Evolutionary conservation across 129 eudicot species (phyloP), one percentile per base, ranked within the genome.

Genomic region (Scalesia atractyloides): DNA sequence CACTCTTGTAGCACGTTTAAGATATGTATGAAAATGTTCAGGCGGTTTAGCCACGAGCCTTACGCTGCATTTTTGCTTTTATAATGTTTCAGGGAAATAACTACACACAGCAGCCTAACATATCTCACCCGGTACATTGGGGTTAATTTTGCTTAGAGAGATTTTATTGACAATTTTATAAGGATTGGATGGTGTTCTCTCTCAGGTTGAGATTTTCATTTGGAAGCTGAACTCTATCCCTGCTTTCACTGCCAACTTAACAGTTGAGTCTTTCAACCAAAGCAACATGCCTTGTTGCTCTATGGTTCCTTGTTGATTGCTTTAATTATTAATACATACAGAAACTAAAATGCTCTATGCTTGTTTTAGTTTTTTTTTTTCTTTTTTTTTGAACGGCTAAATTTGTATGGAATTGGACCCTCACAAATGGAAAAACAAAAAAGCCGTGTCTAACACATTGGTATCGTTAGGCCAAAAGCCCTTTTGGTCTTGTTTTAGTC

Each of bases 181-280:
- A 33, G 20, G 16, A 59, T 14, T 59, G 65, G 7, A 34, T 62
- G 47, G 47, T 30, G n/a, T n/a, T n/a, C n/a, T 64, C 64, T 82
- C 77, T 34, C 84, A 93, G 96, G 92, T 93, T 52, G 98, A 87
- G 68, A 86, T 93, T 73, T 89, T 87, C 70, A 72, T 93, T 53
- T 66, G 89, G 60, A 89, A 90, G 83, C 50, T 93, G 85, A 93
- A 90, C 73, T 93, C 97, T 0, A 82, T 93, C 73, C 98, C 97
- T 4, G 98, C 98, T 68, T 93, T 90, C 78, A 90, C 98, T 17
- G 96, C 98, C 71, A 93, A 93, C 74, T 82, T 93, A 81, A 93
- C 98, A 4, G 87, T 93, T 4, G 98, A 93, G 73, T 93, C 98
- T 73, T 93, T 93, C 81, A 93, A 90, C 68, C 87, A 84, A 85